Base-by-base conservation (phyloP, 2,329 filamentous ascomycete genomes). In the Apiospora arundinis region DNA sequence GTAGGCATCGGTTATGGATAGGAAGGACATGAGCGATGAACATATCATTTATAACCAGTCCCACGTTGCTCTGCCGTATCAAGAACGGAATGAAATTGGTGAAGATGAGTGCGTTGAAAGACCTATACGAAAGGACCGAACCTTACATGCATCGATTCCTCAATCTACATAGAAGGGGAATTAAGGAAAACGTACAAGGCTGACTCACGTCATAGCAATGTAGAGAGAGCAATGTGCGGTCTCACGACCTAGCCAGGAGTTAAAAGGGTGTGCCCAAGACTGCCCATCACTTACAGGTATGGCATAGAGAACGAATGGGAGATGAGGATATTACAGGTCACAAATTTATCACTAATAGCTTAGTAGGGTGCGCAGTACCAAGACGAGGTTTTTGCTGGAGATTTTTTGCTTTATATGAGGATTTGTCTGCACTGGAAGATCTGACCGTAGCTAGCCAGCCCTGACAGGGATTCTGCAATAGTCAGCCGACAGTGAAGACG, bases 341-440 rank as follows among this genome's bases (percentile, higher is more conserved):
- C 32, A 32, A 4, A n/a, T 40, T 1, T 6, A 2, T 63, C 56
- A 40, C 32, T 32, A 16, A 37, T n/a, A 40, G 25, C 23, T 12
- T 28, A 11, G 5, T 12, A 32, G 28, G 28, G 7, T 21, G 4
- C 8, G 56, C 7, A n/a, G 16, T 21, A 63, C 16, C 8, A 63
- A 37, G 56, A 56, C n/a, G 18, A 40, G 56, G 56, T 12, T 40
- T 63, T 63, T 63, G 56, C 56, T 63, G 56, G 56, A 63, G 56
- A 40, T 63, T 63, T 63, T 63, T 63, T 63, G 56, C 56, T 63
- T 63, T 63, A 63, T 60, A 60, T 63, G 56, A 63, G 56, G 37
- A 23, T 63, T 63, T 63, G 56, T 40, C 56, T 63, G 56, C 56
- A 63, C 56, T 63, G 56, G 56, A 63, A 37, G 18, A 63, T 63